Percentiles rank a stretch among this genome's conserved stretches.
phyloP scores from a whole-genome alignment of 192 early-diverging fungal species.

The Funneliformis mosseae region DNA sequence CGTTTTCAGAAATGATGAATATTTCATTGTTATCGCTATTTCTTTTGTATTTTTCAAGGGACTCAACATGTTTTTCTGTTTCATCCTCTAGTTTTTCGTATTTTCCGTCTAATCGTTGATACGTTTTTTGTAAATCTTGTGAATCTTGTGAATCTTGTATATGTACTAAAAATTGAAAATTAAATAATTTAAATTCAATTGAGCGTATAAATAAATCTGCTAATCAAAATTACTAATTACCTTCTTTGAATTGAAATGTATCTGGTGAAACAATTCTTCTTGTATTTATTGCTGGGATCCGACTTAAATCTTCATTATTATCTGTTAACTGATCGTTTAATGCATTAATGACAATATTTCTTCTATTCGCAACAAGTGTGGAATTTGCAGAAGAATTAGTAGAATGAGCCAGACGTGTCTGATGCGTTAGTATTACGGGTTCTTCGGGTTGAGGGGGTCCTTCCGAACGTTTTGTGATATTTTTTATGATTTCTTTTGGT shows the following conservation, averaged over 20 bases:
- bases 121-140: too few species aligned
- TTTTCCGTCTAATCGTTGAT: neutral
- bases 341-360: neutral
- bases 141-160: too few species aligned
- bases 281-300: neutral
- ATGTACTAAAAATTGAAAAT: neutral
- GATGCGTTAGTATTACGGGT: too few species aligned
- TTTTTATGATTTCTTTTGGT: too few species aligned
- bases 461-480: too few species aligned
- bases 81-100: neutral
- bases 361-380: neutral
- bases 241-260: neutral
- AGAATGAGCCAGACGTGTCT: too few species aligned
- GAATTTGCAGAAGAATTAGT: neutral
- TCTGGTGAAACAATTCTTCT: neutral
- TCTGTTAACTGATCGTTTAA: too few species aligned
- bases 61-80: neutral
- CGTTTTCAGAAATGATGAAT: neutral
- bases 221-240: neutral
- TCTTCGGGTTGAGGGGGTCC: too few species aligned
- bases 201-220: neutral
- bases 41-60: neutral
- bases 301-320: too few species aligned
- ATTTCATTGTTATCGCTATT: neutral
- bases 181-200: neutral